Percentiles rank a stretch among this genome's conserved stretches.
These are phyloP conservation scores for Termitomyces titanicus DNA, from an alignment of 768 basidiomycete genomes.

Conservation along the genomic window DNA sequence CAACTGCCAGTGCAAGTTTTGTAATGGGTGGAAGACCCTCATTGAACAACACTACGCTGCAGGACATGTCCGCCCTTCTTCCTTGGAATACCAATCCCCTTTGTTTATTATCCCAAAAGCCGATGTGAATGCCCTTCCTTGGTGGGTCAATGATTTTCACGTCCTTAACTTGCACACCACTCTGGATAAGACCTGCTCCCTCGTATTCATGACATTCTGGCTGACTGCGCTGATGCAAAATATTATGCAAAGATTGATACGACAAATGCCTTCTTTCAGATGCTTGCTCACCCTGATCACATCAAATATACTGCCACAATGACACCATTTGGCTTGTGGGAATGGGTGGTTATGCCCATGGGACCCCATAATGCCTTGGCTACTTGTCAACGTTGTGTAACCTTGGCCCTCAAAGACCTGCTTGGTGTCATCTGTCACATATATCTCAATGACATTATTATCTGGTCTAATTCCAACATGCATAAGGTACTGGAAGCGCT, in stretches of 20 bases:
- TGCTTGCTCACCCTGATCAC: conserved; percentile 13
- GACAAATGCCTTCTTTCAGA: conserved; percentile 25
- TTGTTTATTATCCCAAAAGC: too few relatives aligned
- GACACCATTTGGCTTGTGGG: conserved; percentile 33
- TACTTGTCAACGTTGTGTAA: conserved; percentile 29
- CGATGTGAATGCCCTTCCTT: too few relatives aligned
- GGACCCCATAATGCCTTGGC: conserved; percentile 29
- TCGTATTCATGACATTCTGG: conserved; percentile 17
- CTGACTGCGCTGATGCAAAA: neutral
- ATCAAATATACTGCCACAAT: conserved; percentile 25
- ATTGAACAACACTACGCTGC: neutral
- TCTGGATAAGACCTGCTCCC: conserved; percentile 20
- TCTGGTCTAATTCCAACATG: conserved; percentile 38
- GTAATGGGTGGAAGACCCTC: neutral
- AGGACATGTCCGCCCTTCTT: neutral
- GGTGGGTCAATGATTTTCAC: too few relatives aligned
- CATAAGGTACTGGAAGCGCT: conserved; percentile 18
- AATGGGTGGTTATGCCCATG: conserved; percentile 39
- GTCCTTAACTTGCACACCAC: conserved; percentile 1
- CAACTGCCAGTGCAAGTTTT: neutral
- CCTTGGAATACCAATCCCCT: neutral
- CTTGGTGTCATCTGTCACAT: conserved; percentile 39
- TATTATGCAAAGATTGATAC: neutral
- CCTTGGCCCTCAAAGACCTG: conserved; percentile 21
- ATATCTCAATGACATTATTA: conserved; percentile 42